Conservation (phyloP, 1,139 yeast genomes). For the Taphrina pruni region DNA sequence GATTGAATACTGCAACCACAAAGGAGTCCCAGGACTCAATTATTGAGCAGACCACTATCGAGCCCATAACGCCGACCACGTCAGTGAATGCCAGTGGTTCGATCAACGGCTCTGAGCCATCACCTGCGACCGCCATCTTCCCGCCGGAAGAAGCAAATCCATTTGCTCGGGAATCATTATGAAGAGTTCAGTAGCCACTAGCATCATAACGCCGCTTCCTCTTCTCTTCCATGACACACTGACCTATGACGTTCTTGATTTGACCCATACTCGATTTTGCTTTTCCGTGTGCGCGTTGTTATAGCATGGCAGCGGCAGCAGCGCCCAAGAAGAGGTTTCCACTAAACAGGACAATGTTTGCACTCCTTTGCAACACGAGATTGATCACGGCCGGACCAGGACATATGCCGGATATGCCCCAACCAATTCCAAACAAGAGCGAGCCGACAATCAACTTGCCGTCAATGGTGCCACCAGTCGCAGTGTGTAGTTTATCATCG, state of each 20-base stretch:
- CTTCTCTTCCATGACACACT: not conserved
- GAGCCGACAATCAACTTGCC: constrained; percentile 54
- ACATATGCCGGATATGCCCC: constrained; percentile 59
- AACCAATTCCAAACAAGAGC: constrained; percentile 57
- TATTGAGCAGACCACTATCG: constrained; percentile 5
- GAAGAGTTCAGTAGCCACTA: constrained; percentile 1
- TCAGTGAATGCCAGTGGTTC: not conserved
- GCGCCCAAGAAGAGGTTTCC: not conserved
- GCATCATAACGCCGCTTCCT: not conserved
- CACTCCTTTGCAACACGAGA: not conserved
- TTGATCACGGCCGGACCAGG: constrained; percentile 57
- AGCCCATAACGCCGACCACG: constrained; percentile 24
- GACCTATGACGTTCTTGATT: too few relatives aligned
- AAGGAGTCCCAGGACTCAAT: constrained; percentile 5
- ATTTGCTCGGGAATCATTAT: constrained; percentile 28
- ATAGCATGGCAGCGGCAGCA: not conserved
- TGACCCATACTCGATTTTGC: too few relatives aligned
- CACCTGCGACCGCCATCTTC: constrained; percentile 13
- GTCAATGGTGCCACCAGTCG: constrained; percentile 48
- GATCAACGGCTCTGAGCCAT: not conserved
- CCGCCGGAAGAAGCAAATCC: constrained; percentile 39
- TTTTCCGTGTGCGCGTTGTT: too few relatives aligned
- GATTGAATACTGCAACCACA: not conserved
- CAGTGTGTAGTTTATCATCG: constrained; percentile 47
- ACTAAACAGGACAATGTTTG: not conserved